phyloP scores from a whole-genome alignment of 805 yeast species.

The Candida ascalaphidarum region DNA sequence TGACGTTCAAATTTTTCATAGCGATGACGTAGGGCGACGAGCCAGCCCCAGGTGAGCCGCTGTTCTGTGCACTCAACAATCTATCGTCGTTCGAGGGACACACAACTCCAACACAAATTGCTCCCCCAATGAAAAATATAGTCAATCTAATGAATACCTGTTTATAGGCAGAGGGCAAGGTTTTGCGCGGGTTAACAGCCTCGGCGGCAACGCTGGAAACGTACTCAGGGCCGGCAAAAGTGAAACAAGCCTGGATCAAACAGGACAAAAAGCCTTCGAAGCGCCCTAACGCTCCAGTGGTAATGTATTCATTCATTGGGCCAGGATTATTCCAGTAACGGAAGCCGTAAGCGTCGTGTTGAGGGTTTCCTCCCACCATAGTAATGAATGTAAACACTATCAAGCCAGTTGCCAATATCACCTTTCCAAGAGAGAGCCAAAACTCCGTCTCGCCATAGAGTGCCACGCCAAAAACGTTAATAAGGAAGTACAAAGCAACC shows the following conservation, averaged over 20 bases:
- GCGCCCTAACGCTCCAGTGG: neutral
- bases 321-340: slow-evolving; percentile 27
- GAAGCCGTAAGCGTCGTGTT: slow-evolving; percentile 46
- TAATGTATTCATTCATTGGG: slow-evolving; percentile 1
- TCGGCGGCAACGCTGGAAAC: slow-evolving; percentile 38
- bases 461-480: slow-evolving; percentile 66
- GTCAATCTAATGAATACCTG: slow-evolving; percentile 36
- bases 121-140: slow-evolving; percentile 37
- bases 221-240: slow-evolving; percentile 37
- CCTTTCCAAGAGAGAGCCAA: slow-evolving; percentile 59
- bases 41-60: slow-evolving; percentile 43
- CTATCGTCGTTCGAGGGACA: slow-evolving; percentile 46
- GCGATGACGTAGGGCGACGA: slow-evolving; percentile 87
- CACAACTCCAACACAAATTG: slow-evolving; percentile 32
- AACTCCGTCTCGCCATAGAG: slow-evolving; percentile 80
- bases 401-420: slow-evolving; percentile 62
- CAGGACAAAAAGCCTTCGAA: slow-evolving; percentile 30
- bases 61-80: slow-evolving; percentile 39
- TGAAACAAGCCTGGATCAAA: slow-evolving; percentile 28
- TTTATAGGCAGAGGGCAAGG: slow-evolving; percentile 31
- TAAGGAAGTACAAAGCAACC: slow-evolving; percentile 49
- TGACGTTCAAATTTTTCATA: slow-evolving; percentile 54
- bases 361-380: slow-evolving; percentile 85
- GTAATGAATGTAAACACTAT: slow-evolving; percentile 68
- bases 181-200: slow-evolving; percentile 32